These are phyloP conservation scores for Plasmodium gallinaceum DNA, from an alignment of 169 alveolate species.

Conservation along the genomic window DNA sequence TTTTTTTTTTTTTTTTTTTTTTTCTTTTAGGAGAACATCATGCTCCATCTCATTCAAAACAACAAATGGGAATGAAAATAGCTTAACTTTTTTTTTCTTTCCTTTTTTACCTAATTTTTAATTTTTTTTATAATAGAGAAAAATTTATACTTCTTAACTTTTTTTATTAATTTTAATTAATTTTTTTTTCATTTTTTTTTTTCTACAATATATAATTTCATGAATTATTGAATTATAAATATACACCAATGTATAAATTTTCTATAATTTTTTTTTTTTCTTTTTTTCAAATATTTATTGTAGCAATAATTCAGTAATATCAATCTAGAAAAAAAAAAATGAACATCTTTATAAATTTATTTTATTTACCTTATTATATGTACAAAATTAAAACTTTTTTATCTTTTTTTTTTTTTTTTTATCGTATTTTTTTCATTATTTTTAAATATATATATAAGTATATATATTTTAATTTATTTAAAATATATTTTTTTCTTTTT, in stretches of 20 bases:
- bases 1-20: constrained; percentile 8
- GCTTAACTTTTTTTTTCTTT: constrained; percentile 23
- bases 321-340: neutral
- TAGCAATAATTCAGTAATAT: neutral
- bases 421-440: neutral
- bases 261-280: neutral
- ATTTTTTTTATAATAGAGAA: constrained; percentile 9
- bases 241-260: neutral
- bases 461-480: constrained; percentile 3
- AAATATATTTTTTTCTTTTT: neutral
- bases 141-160: neutral
- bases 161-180: constrained; percentile 17
- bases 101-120: constrained; percentile 12
- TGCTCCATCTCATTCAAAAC: constrained; percentile 73
- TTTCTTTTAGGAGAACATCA: constrained; percentile 63
- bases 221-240: neutral
- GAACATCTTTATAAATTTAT: neutral
- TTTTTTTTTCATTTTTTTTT: constrained; percentile 4
- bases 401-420: neutral
- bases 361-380: neutral
- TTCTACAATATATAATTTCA: neutral
- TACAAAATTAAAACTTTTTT: too few relatives aligned
- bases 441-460: constrained; percentile 2
- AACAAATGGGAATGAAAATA: constrained; percentile 75
- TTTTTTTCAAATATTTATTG: neutral